Evolutionary conservation across 208 protist genomes (phyloP).

Genomic region (Acanthamoeba culbertsoni): DNA sequence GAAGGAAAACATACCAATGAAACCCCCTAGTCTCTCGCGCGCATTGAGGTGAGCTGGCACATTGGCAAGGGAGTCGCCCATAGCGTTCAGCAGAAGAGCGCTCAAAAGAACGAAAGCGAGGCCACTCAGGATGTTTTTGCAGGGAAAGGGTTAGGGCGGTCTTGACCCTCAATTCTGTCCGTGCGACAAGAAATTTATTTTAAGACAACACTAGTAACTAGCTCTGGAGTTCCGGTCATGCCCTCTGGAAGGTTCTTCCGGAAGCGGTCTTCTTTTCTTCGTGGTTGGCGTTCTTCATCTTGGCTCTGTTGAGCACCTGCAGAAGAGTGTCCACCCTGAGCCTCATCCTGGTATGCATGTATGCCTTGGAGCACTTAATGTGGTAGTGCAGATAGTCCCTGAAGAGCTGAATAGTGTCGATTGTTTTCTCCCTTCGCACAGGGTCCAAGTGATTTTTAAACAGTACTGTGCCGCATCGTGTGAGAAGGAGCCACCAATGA

Average conservation of each 20-base stretch:
- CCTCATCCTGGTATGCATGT: slow-evolving; percentile 86
- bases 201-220: too few relatives aligned
- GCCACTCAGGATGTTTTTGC: too few relatives aligned
- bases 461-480: slow-evolving; percentile 50
- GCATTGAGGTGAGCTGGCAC: background rate
- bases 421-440: slow-evolving; percentile 66
- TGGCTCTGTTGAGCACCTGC: slow-evolving; percentile 84
- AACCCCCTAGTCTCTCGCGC: background rate
- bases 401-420: slow-evolving; percentile 80
- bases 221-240: too few relatives aligned
- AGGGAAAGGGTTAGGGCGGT: too few relatives aligned
- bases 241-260: slow-evolving; percentile 51
- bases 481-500: background rate
- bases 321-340: slow-evolving; percentile 78
- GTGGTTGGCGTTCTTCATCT: slow-evolving; percentile 71
- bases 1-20: background rate
- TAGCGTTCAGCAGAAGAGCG: too few relatives aligned
- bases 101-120: too few relatives aligned
- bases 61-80: too few relatives aligned
- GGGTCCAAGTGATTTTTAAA: slow-evolving; percentile 66
- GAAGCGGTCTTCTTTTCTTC: slow-evolving; percentile 56
- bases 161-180: too few relatives aligned
- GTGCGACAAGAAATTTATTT: too few relatives aligned
- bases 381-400: slow-evolving; percentile 89
- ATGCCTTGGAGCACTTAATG: slow-evolving; percentile 87